phyloP scores from a whole-genome alignment of 345 rosid species.

The Erucastrum elatum region DNA sequence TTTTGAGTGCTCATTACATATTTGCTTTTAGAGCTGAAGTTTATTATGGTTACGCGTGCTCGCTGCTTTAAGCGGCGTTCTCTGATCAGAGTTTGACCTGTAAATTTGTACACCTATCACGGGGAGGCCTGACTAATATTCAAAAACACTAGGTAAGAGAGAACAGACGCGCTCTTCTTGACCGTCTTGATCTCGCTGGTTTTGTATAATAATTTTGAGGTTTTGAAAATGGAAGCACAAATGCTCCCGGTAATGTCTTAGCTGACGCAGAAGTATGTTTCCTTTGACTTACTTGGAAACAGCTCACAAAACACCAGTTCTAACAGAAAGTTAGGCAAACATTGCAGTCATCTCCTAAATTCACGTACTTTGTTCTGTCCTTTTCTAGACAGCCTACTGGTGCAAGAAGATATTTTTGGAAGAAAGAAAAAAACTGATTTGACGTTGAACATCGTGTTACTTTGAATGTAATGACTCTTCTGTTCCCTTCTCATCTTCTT shows the following conservation, averaged over 20 bases:
- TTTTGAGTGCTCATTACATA: background rate
- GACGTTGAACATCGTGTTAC: constrained; percentile 30
- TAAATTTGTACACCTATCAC: background rate
- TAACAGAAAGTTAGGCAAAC: constrained; percentile 26
- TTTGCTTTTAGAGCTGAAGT: background rate
- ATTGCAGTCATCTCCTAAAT: constrained; percentile 8
- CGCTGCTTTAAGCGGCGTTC: background rate
- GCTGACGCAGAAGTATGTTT: background rate
- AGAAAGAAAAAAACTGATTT: constrained; percentile 14
- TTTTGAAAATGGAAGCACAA: constrained; percentile 6
- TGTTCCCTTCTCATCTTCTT: constrained; percentile 13
- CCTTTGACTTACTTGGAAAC: background rate
- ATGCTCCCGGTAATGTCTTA: background rate
- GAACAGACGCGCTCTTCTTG: background rate
- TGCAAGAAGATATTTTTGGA: constrained; percentile 4
- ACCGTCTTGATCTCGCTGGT: background rate
- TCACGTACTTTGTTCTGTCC: constrained; percentile 13
- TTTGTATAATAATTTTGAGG: background rate
- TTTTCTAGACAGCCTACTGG: background rate
- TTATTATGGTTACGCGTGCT: background rate
- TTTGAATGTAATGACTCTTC: constrained; percentile 19
- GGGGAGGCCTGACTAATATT: background rate
- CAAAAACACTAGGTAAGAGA: background rate
- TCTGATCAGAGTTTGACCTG: background rate
- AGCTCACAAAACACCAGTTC: constrained; percentile 6